Base-by-base conservation (phyloP, 495 filamentous ascomycete genomes). In the Cladorrhinum samala region DNA sequence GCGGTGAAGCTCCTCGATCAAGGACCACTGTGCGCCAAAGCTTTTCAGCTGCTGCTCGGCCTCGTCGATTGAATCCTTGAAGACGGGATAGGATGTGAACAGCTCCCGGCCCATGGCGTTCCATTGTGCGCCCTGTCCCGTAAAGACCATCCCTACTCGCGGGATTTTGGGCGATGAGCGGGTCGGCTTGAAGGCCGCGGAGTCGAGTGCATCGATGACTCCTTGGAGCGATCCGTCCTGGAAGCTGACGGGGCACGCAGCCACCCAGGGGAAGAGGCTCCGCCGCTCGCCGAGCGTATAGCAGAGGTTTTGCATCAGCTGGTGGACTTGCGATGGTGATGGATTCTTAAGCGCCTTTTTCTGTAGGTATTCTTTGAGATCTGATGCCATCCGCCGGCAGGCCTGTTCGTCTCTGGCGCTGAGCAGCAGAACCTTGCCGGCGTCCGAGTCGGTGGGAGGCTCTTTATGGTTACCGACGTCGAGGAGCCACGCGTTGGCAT, bases 21-120 rank as follows among this genome's bases (percentile, higher is more conserved):
- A 23, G 2, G 46, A 48, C 16, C 46, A 61, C 1, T 48, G 38
- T 2, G 58, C 60, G 2, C 63, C 65, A 23, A 62, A 47, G 2
- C 37, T 30, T 1, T 50, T 45, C 1, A 65, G 45, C 18, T 37
- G 49, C 2, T 19, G 51, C 9, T 66, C 60, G 1, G 50, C 56
- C 44, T 59, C 43, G 9, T 46, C 13, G 25, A 68, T 25, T 1
- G 61, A 25, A 1, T 11, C 9, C 9, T 23, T 38, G 49, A 68
- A 68, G n/a, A 63, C 49, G 2, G 68, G 67, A 44, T 70, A 77
- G 0, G 60, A 53, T 14, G 0, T 17, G 2, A 74, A 63, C 0
- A 79, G 66, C 52, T 75, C 74, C 1, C 69, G 65, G 0, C 78
- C 78, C 79, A 82, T 82, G 5, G 65, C 69, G 39, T 68, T 53